A percentile compares a stretch with the other conserved stretches of the same genome.
Conservation (phyloP, 2,329 filamentous ascomycete genomes). For the Pestalotiopsis sp. region DNA sequence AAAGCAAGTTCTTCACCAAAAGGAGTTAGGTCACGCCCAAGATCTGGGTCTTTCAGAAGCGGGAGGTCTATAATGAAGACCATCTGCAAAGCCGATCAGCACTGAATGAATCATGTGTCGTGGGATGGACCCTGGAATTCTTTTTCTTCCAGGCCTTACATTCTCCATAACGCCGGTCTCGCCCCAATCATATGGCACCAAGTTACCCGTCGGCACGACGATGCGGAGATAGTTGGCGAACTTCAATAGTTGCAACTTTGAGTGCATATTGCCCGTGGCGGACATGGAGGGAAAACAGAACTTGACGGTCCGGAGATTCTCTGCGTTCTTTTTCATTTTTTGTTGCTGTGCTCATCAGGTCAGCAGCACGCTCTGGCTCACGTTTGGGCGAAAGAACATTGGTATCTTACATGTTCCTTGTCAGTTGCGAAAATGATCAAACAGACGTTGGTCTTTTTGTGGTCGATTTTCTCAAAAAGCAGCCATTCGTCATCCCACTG, state of each 20-base stretch:
- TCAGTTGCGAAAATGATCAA: slow-evolving; percentile 59
- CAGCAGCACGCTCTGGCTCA: neutral
- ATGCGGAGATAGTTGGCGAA: slow-evolving; percentile 74
- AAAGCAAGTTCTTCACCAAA: slow-evolving; percentile 74
- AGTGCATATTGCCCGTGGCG: slow-evolving; percentile 81
- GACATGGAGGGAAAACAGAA: slow-evolving; percentile 85
- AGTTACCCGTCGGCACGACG: slow-evolving; percentile 84
- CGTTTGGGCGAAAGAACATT: neutral
- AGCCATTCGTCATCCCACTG: slow-evolving; percentile 86
- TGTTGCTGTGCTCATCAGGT: slow-evolving; percentile 41
- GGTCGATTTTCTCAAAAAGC: slow-evolving; percentile 66
- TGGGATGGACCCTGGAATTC: neutral
- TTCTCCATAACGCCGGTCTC: slow-evolving; percentile 86
- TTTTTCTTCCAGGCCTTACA: slow-evolving; percentile 41
- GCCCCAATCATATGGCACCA: slow-evolving; percentile 88
- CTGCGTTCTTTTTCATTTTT: slow-evolving; percentile 48
- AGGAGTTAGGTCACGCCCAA: slow-evolving; percentile 38
- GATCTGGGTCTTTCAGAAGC: slow-evolving; percentile 43
- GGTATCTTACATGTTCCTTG: slow-evolving; percentile 52
- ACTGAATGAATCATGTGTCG: neutral
- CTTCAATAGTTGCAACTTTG: slow-evolving; percentile 90
- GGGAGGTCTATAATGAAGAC: slow-evolving; percentile 94
- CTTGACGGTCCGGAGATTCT: slow-evolving; percentile 48
- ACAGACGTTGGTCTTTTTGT: slow-evolving; percentile 61
- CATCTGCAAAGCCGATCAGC: slow-evolving; percentile 49